A percentile compares a stretch with the other conserved stretches of the same genome.
phyloP scores from a whole-genome alignment of 225 moss, liverwort and hornwort species.

The Sphagnum contortum region DNA sequence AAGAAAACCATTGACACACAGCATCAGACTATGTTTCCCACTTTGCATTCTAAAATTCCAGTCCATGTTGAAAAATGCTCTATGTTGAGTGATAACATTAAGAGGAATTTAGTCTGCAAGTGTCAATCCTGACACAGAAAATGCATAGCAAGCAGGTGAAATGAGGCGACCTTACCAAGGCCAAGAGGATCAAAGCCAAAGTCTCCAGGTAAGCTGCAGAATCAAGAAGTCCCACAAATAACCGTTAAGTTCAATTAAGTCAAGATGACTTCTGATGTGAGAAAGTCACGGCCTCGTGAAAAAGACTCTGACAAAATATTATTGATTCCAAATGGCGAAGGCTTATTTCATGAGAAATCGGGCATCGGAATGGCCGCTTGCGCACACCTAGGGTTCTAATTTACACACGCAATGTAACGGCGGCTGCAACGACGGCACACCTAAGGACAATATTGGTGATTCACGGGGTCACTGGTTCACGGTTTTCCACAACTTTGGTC shows the following conservation, averaged over 20 bases:
- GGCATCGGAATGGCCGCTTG: neutral
- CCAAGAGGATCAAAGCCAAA: constrained; percentile 87
- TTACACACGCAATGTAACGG: too few relatives aligned
- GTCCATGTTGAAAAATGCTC: neutral
- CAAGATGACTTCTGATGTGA: neutral
- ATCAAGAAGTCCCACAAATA: too few relatives aligned
- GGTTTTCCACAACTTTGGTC: too few relatives aligned
- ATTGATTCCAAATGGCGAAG: neutral
- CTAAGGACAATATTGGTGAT: too few relatives aligned
- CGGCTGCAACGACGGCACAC: too few relatives aligned
- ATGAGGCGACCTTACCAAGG: constrained; percentile 30
- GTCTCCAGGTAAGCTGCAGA: constrained; percentile 62
- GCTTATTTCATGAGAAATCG: neutral
- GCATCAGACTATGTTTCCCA: too few relatives aligned
- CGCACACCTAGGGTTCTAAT: too few relatives aligned
- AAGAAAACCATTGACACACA: neutral
- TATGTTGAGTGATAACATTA: neutral
- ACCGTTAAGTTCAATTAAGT: too few relatives aligned
- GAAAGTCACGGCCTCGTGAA: neutral
- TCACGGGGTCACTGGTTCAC: too few relatives aligned
- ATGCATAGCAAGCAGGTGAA: neutral
- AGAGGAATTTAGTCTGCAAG: neutral
- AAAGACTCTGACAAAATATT: too few relatives aligned
- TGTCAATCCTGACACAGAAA: too few relatives aligned
- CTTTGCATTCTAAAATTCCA: neutral